Percentiles rank a stretch among this genome's conserved stretches.
These are phyloP conservation scores for Cladophialophora yegresii DNA, from an alignment of 2,329 filamentous ascomycete species.

Conservation along the genomic window DNA sequence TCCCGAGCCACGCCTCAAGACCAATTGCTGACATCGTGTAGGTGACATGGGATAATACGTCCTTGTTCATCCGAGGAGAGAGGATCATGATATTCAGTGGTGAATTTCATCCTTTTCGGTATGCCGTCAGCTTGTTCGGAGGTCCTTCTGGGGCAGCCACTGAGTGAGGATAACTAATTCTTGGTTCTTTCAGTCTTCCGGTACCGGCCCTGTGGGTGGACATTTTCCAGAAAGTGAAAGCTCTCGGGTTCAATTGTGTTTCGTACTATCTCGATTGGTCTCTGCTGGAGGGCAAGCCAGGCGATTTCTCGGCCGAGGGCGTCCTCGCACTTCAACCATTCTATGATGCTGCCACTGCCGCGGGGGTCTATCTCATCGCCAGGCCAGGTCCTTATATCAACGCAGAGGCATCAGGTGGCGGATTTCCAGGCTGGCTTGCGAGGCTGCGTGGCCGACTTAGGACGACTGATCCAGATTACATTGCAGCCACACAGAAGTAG, in stretches of 20 bases:
- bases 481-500: conserved; percentile 68
- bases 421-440: conserved; percentile 78
- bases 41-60: conserved; percentile 72
- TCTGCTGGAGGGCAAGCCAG: conserved; percentile 70
- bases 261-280: conserved; percentile 82
- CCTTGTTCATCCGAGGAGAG: conserved; percentile 69
- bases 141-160: too few species aligned
- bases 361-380: conserved; percentile 76
- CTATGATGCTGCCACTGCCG: conserved; percentile 71
- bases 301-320: conserved; percentile 68
- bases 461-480: conserved; percentile 62
- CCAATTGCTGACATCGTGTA: conserved; percentile 21
- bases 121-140: not conserved
- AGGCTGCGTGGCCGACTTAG: conserved; percentile 65
- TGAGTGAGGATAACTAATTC: not conserved
- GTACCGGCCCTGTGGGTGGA: conserved; percentile 68
- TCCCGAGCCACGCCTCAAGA: not conserved
- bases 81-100: conserved; percentile 71
- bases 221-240: conserved; percentile 79
- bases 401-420: conserved; percentile 73
- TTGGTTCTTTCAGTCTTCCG: conserved; percentile 47
- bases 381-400: conserved; percentile 75
- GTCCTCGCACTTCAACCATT: conserved; percentile 73
- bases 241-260: conserved; percentile 75
- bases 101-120: conserved; percentile 70